phyloP scores from a whole-genome alignment of 352 stramenopile species.

The Pythium phragmiticola region DNA sequence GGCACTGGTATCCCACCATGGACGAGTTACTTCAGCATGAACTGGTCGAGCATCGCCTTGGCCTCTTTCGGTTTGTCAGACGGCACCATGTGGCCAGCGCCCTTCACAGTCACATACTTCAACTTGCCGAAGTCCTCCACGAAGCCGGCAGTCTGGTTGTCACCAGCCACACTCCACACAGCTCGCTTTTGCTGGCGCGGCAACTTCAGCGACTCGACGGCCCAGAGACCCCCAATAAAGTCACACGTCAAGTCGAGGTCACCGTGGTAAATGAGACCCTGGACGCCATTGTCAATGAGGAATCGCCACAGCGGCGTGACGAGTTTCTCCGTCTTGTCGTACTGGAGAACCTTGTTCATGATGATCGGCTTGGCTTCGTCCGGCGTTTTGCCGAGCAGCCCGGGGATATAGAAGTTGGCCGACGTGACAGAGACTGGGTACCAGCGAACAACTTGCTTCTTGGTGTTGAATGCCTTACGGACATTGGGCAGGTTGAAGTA shows the following conservation, averaged over 20 bases:
- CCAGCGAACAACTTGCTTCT: conserved; percentile 35
- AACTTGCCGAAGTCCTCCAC: conserved; percentile 53
- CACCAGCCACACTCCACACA: conserved; percentile 17
- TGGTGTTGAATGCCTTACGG: conserved; percentile 54
- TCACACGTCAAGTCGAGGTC: conserved; percentile 69
- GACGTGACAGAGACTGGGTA: conserved; percentile 39
- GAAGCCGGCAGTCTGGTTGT: conserved; percentile 51
- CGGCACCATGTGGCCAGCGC: conserved; percentile 70
- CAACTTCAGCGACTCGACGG: conserved; percentile 54
- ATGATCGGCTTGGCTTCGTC: conserved; percentile 13
- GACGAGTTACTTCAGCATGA: conserved; percentile 10
- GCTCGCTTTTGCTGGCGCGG: too few species aligned
- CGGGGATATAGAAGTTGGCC: neutral
- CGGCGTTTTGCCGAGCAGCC: conserved; percentile 10
- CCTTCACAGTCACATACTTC: conserved; percentile 69
- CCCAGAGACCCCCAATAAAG: conserved; percentile 65
- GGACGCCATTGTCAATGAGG: conserved; percentile 34
- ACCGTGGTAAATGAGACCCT: conserved; percentile 71
- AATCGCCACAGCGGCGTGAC: neutral
- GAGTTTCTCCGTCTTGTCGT: conserved; percentile 7
- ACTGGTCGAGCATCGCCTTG: conserved; percentile 26
- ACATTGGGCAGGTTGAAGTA: conserved; percentile 59
- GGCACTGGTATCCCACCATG: neutral
- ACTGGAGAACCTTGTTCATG: conserved; percentile 26
- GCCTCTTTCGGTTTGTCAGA: conserved; percentile 41